Evolutionary conservation across 257 asterid genomes (phyloP).

Genomic region (Anisodus acutangulus): DNA sequence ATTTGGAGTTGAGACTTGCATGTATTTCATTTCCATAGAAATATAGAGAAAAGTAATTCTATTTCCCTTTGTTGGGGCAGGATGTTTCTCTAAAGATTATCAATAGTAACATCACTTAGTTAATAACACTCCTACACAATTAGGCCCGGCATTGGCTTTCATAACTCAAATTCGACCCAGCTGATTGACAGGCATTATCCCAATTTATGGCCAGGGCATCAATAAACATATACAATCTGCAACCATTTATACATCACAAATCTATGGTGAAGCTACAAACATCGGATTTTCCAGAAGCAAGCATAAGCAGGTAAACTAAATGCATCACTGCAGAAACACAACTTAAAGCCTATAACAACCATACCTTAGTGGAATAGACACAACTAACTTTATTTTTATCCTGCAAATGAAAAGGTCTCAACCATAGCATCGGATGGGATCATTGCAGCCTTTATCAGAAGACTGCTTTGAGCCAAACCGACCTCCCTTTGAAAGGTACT

Average conservation of each 20-base stretch:
- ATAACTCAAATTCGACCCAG: neutral
- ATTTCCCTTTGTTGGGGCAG: neutral
- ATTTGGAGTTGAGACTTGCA: neutral
- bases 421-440: constrained; percentile 95
- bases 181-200: neutral
- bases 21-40: neutral
- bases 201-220: neutral
- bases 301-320: neutral
- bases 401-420: constrained; percentile 34
- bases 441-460: constrained; percentile 82
- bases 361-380: neutral
- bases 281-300: neutral
- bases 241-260: constrained; percentile 6
- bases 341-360: neutral
- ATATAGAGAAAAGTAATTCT: neutral
- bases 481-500: constrained; percentile 91
- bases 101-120: neutral
- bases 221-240: constrained; percentile 19
- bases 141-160: neutral
- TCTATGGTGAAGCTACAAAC: neutral
- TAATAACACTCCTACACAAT: neutral
- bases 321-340: neutral
- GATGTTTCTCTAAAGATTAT: neutral
- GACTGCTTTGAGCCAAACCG: constrained; percentile 84
- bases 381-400: constrained; percentile 9